Evolutionary conservation across 495 filamentous ascomycete genomes (phyloP), one percentile per base, ranked within the genome.

Genomic region (Penicillium paxilli): DNA sequence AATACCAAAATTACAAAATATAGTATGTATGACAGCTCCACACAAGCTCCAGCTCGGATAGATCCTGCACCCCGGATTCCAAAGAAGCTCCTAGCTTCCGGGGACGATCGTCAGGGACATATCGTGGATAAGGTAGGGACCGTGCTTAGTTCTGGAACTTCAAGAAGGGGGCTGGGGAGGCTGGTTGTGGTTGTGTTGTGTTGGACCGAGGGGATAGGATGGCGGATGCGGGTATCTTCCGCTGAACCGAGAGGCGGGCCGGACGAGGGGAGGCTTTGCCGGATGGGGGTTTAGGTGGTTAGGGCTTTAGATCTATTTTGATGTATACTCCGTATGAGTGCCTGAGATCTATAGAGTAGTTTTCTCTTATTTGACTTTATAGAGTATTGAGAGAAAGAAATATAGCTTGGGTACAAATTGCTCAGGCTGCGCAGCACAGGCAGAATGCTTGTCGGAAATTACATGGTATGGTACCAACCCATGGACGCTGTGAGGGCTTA

Each of bases 51-150:
- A 17, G 24, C 35, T 38, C 41, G 21, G 17, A 41, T 28, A 19
- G 53, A 17, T 9, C 26, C 49, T 55, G 37, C 40, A 62, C 62
- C 63, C 63, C 64, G 46, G 64, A 67, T 66, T 58, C 7, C 47
- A 58, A 14, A 4, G n/a, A 32, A 54, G 56, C 37, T 37, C 23
- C 8, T 42, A 24, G 37, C 28, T 20, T 21, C 12, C 16, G 41
- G 28, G 16, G 45, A 20, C 16, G 51, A 62, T 57, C 51, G 17
- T 16, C 55, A 59, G 52, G 59, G 42, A 59, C 55, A 23, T 26
- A 30, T 7, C 38, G n/a, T 32, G 28, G 9, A 55, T 61, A 64
- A 64, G 56, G 38, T 61, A 54, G 40, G 64, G 64, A 55, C 63
- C 54, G 60, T 64, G 63, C 60, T 52, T 30, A n/a, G n/a, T n/a